These are phyloP conservation scores for Ophiosphaerella herpotricha DNA, from an alignment of 2,329 filamentous ascomycete species.

Conservation along the genomic window DNA sequence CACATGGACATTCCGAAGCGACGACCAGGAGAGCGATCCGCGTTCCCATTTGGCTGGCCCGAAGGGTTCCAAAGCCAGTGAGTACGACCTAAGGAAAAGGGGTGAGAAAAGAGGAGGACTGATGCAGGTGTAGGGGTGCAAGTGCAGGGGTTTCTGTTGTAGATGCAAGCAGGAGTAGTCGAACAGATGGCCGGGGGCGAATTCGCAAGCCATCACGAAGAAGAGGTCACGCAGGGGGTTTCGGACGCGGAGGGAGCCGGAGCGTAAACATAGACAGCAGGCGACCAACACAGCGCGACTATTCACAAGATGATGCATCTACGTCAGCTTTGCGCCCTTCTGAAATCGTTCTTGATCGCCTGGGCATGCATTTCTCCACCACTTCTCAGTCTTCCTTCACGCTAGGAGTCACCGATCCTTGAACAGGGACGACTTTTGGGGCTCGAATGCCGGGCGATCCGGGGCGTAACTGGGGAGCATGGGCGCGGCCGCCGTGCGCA, in stretches of 20 bases:
- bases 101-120: slow-evolving; percentile 1
- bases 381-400: neutral
- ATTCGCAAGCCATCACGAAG: slow-evolving; percentile 6
- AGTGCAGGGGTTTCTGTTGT: neutral
- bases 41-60: slow-evolving; percentile 34
- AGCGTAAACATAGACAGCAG: neutral
- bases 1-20: slow-evolving; percentile 52
- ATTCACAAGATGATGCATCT: neutral
- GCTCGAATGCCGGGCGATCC: too few species aligned
- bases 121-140: slow-evolving; percentile 1
- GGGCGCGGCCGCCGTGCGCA: too few species aligned
- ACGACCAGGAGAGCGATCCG: slow-evolving; percentile 36
- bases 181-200: neutral
- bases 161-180: neutral
- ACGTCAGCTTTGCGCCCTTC: neutral
- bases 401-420: neutral
- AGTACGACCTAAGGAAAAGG: slow-evolving; percentile 6
- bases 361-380: neutral
- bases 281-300: neutral
- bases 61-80: slow-evolving; percentile 15
- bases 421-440: too few species aligned
- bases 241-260: slow-evolving; percentile 4
- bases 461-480: too few species aligned
- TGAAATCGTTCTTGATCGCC: neutral
- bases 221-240: slow-evolving; percentile 5